Evolutionary conservation across 2,329 filamentous ascomycete species (phyloP).

Genomic region (Penicillium sp.): DNA sequence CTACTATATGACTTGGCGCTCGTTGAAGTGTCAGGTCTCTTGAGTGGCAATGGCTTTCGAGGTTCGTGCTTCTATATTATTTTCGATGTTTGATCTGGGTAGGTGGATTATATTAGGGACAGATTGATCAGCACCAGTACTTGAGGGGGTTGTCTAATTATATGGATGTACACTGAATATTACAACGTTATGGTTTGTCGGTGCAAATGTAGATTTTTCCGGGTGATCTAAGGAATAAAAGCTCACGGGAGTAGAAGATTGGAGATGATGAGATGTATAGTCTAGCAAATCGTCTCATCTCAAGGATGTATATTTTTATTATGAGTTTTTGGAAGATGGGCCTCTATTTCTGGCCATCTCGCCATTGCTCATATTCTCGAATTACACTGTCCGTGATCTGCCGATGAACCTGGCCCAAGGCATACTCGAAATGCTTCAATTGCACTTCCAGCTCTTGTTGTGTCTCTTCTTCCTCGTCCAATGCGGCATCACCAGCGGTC

Average conservation of each 20-base stretch:
- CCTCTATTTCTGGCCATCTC: conserved; percentile 18
- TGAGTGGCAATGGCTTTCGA: background rate
- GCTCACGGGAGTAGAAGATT: background rate
- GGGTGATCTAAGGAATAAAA: background rate
- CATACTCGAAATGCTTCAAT: conserved; percentile 46
- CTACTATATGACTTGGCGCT: background rate
- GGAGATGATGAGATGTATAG: background rate
- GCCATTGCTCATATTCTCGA: conserved; percentile 59
- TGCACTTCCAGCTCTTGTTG: conserved; percentile 38
- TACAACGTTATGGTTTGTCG: background rate
- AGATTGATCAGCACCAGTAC: background rate
- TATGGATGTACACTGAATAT: background rate
- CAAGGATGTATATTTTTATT: background rate
- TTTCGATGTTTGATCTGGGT: too few relatives aligned
- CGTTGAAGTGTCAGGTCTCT: background rate
- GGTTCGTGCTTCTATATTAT: too few relatives aligned
- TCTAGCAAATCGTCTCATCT: background rate
- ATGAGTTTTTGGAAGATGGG: background rate
- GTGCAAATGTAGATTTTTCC: background rate
- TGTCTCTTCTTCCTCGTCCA: conserved; percentile 53
- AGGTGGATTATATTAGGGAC: too few relatives aligned
- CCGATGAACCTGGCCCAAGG: conserved; percentile 49
- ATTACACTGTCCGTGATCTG: conserved; percentile 63
- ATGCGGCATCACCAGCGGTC: conserved; percentile 50
- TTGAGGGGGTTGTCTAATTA: background rate